Percentiles rank a stretch among this genome's conserved stretches.
These are phyloP conservation scores for Penicillium janthinellum DNA, from an alignment of 2,329 filamentous ascomycete species.

Conservation along the genomic window DNA sequence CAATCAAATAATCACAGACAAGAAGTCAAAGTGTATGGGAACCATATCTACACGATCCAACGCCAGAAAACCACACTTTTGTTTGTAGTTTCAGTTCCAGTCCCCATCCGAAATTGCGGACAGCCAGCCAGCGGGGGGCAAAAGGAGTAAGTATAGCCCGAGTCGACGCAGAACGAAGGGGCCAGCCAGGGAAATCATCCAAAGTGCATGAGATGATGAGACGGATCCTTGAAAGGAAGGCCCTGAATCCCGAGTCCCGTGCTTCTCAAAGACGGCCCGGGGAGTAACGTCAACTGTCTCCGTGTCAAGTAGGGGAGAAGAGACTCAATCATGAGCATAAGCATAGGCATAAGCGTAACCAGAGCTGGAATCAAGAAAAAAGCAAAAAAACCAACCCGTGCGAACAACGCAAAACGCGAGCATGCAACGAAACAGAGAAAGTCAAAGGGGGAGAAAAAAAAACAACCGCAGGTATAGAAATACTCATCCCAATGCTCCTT, in stretches of 20 bases:
- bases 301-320: not conserved
- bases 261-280: not conserved
- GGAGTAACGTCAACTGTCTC: not conserved
- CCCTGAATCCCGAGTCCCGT: not conserved
- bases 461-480: constrained; percentile 6
- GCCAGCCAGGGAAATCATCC: not conserved
- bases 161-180: not conserved
- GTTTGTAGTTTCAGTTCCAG: constrained; percentile 21
- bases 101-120: constrained; percentile 8
- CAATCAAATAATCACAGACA: constrained; percentile 17
- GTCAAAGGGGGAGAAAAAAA: constrained; percentile 1
- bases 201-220: not conserved
- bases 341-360: not conserved
- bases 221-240: not conserved
- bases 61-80: constrained; percentile 30
- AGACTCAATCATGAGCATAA: constrained; percentile 9
- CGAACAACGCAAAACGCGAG: constrained; percentile 15
- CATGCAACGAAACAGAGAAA: constrained; percentile 11
- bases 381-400: constrained; percentile 20
- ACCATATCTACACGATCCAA: constrained; percentile 32
- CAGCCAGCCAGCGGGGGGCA: constrained; percentile 3
- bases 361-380: constrained; percentile 7
- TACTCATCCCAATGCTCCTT: constrained; percentile 7
- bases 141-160: constrained; percentile 9
- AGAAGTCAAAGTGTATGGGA: constrained; percentile 24